Base-by-base conservation (phyloP, 257 asterid genomes). In the Plectranthus barbatus region DNA sequence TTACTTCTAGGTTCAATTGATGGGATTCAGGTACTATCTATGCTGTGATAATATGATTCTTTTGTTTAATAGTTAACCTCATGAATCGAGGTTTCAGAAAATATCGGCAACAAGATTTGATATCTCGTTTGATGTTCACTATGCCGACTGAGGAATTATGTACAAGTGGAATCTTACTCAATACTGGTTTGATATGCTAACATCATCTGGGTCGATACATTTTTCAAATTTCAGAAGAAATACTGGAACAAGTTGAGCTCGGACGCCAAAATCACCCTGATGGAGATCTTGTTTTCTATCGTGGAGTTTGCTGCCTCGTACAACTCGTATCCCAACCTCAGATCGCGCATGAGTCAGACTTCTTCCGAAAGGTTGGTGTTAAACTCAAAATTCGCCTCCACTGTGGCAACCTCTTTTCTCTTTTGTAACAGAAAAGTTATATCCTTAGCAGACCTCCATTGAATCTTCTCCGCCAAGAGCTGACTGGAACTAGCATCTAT, bases 381-480 rank as follows among this genome's bases (percentile, higher is more conserved):
- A 15, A n/a, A n/a, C n/a, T n/a, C 5, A 51, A 44, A 39, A 18
- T 12, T 52, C 68, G 58, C 53, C 13, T 65, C 29, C 23, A 50
- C 72, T 62, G 45, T 4, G 44, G 34, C n/a, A 44, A 52, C 55
- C 56, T 71, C 46, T 26, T 60, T 56, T 23, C 29, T 7, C 47
- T 36, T 33, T 47, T 47, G 8, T 48, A 60, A 78, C 60, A 15
- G 36, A 15, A 29, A 3, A 26, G 7, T 42, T 44, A 52, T 73
- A 74, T 56, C 66, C 64, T 74, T 74, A 55, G 67, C 80, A 93
- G 99, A 77, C 94, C 95, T 45, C 99, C 99, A 2, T 61, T 81
- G 74, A 93, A 86, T 81, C 97, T 93, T 79, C 91, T 93, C 20
- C 99, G 99, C 59, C 97, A 90, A 72, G 99, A 93, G 77, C 73